Evolutionary conservation across 2,329 filamentous ascomycete genomes (phyloP), one percentile per base, ranked within the genome.

Genomic region (Plectosphaerella cucumerina): DNA sequence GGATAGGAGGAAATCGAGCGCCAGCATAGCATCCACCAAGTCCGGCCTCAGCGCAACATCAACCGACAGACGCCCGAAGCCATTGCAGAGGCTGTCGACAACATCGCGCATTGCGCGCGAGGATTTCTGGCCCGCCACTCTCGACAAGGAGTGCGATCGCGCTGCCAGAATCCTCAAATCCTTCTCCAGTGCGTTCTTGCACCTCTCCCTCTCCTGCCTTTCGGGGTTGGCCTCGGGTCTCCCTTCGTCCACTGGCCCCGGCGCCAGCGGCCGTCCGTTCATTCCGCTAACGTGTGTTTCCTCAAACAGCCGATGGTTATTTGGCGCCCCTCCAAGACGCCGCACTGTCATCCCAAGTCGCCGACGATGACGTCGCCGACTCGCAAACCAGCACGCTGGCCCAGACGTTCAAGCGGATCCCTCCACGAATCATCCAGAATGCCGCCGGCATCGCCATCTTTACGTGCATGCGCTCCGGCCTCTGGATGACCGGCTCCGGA

Each of bases 391-490:
- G n/a, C 18, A 75, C 74, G 47, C 76, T 75, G 49, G 73, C 56
- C 74, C 81, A 67, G 45, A 64, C 89, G 17, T 69, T 77, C 48
- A 90, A 93, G 70, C 94, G 91, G 72, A 97, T 97, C 23, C 93
- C 93, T 1, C 75, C 85, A 51, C 81, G 86, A 62, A 90, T 97
- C 51, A 90, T 97, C 59, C 84, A 89, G 63, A 89, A 94, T 70
- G 91, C 92, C 23, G 90, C 93, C 59, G 93, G 90, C 11, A 80
- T 97, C 52, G 92, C 90, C 50, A 89, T 97, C 59, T 97, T 97
- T 72, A 96, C 92, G 1, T 96, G 90, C 26, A 96, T 97, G 90
- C 86, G 93, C 53, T 93, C 90, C 14, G 93, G 93, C 12, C 74
- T 97, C 31, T 96, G 92, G 89, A 79, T 96, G 59, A 93, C 89